Base-by-base conservation (phyloP, 768 basidiomycete genomes). In the Imleria badia region DNA sequence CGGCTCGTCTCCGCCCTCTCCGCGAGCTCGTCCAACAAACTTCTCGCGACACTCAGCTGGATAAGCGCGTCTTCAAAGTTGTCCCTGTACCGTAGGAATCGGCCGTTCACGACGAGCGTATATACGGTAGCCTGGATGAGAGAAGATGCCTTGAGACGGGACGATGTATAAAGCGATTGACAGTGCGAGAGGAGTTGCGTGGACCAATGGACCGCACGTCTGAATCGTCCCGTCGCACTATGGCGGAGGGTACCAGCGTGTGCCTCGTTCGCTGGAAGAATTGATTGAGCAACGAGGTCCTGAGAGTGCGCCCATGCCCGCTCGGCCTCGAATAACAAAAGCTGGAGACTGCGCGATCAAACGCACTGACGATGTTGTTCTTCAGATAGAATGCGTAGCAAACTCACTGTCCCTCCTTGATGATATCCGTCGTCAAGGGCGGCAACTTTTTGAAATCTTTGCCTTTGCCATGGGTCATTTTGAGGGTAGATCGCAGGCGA, bases 291-390 rank as follows among this genome's bases (percentile, higher is more conserved):
- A 20, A 76, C 69, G 41, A 95, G 82, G 49, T 91, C 90, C 69
- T 95, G 91, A 6, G 94, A 86, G 71, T 94, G 85, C 1, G 91
- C 85, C 86, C 94, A 94, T 30, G 93, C 91, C 41, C 96, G 85
- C 69, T 98, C 96, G 10, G 93, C 83, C 68, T 97, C 93, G 64
- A 94, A 86, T 10, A 98, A 78, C 43, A 94, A 74, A 12, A 97
- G 79, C 62, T 95, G 87, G 6, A 95, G 79, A 63, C 91, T 93
- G 51, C 26, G 49, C 41, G 13, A 45, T 41, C 43, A 51, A 44
- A 42, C 35, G 45, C 34, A 46, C 54, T 52, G 57, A 51, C 51
- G 38, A 57, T 48, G 36, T 55, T 51, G 52, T 45, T 17, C 55
- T 43, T 17, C 6, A 11, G 42, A 35, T n/a, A 26, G 26, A 44